A percentile compares a stretch with the other conserved stretches of the same genome.
These are phyloP conservation scores for Calonectria pauciramosa DNA, from an alignment of 2,329 filamentous ascomycete species.

Conservation along the genomic window DNA sequence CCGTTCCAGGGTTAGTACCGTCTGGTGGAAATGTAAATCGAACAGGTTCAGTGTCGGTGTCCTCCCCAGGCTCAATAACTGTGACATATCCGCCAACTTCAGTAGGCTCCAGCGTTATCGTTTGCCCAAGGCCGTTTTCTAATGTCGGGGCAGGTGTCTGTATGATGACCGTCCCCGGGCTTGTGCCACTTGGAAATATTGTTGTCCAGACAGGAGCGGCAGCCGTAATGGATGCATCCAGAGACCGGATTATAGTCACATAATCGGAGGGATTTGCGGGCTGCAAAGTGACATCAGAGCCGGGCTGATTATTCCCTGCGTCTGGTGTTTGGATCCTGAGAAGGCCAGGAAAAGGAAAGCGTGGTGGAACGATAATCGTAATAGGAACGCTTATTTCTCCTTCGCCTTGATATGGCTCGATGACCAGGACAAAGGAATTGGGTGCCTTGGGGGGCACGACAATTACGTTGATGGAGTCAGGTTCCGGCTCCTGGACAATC, in stretches of 20 bases:
- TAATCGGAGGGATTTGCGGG: conserved; percentile 27
- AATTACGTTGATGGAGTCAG: conserved; percentile 25
- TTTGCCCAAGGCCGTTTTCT: neutral
- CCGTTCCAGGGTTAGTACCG: conserved; percentile 38
- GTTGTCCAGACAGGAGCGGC: conserved; percentile 26
- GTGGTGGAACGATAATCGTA: conserved; percentile 32
- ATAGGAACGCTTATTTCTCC: conserved; percentile 32
- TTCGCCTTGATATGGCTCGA: conserved; percentile 35
- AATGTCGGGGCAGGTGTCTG: conserved; percentile 25
- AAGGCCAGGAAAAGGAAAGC: conserved; percentile 22
- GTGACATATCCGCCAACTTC: conserved; percentile 34
- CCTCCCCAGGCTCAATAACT: conserved; percentile 36
- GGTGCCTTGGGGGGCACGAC: conserved; percentile 36
- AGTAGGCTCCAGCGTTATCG: conserved; percentile 30
- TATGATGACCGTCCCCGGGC: conserved; percentile 37
- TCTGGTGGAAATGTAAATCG: conserved; percentile 34
- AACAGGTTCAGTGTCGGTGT: conserved; percentile 30
- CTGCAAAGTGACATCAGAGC: conserved; percentile 28
- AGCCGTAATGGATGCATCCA: neutral
- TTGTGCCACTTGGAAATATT: conserved; percentile 32
- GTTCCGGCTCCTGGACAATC: conserved; percentile 36
- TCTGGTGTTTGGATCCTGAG: conserved; percentile 40
- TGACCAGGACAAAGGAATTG: conserved; percentile 36
- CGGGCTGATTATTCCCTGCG: neutral
- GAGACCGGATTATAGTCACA: conserved; percentile 35